Conservation (phyloP, 2,329 filamentous ascomycete species). For the Diaporthe caulivora region DNA sequence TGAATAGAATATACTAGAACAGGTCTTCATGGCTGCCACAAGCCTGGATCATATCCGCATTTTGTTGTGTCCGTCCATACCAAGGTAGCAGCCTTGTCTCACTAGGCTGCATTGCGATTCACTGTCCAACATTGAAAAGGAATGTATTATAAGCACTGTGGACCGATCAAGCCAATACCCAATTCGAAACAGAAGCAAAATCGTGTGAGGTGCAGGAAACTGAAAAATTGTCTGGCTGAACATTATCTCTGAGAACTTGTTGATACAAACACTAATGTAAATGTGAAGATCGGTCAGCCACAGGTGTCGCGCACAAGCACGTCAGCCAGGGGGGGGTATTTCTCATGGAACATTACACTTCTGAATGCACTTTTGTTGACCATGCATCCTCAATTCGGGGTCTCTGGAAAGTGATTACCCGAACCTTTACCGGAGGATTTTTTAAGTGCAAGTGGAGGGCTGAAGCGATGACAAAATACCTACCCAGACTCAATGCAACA, state of each 20-base stretch:
- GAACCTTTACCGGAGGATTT: slow-evolving; percentile 1
- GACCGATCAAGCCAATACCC: not conserved
- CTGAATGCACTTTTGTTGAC: not conserved
- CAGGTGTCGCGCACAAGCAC: not conserved
- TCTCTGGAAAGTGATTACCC: not conserved
- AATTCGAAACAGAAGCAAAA: not conserved
- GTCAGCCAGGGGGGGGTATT: not conserved
- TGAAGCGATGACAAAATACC: slow-evolving; percentile 8
- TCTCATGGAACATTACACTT: not conserved
- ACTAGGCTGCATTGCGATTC: not conserved
- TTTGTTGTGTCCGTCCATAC: not conserved
- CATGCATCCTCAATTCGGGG: not conserved
- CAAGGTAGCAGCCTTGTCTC: not conserved
- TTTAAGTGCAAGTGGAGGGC: not conserved
- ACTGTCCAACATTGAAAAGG: no score
- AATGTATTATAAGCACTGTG: not conserved
- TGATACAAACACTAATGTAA: not conserved
- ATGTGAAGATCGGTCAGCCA: not conserved
- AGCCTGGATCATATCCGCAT: not conserved
- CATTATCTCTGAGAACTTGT: not conserved
- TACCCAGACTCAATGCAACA: slow-evolving; percentile 19
- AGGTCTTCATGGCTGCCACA: not conserved
- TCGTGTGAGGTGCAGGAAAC: no score
- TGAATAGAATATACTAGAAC: slow-evolving; percentile 13
- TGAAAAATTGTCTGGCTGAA: not conserved